Base-by-base conservation (phyloP, 148 eudicot genomes). In the Camellia granthamiana region DNA sequence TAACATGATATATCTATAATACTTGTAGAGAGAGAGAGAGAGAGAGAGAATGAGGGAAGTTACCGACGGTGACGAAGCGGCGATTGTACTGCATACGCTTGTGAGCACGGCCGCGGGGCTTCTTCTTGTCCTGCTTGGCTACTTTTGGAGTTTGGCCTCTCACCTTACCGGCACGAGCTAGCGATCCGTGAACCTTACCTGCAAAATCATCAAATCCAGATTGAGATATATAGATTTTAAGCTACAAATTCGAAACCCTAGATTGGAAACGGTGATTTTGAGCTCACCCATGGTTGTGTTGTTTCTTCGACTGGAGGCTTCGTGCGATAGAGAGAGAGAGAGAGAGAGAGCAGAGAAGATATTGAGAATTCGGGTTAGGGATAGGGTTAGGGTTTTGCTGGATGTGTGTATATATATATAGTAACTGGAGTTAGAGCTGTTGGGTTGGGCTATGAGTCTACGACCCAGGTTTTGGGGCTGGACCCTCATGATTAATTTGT, bases 111-210 rank as follows among this genome's bases (percentile, higher is more conserved):
- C 98, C 98, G 42, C 97, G 91, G 58, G 98, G 98, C 94, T 92
- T 94, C 94, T 94, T 94, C 92, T 94, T 94, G 86, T 94, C 98
- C 84, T 92, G 98, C 83, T 88, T 88, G 0, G 98, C 97, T 0
- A 94, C 97, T 81, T 94, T 94, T 0, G 97, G 98, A 2, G 98
- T 92, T 74, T 92, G 98, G 2, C 98, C 98, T 85, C 98, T 90
- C 78, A 94, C 98, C 87, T 94, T 92, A 19, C 98, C 98, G 10
- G 98, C 98, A 85, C 98, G 94, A 5, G 98, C 98, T 88, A 94
- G 84, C 0, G 98, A 92, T 86, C 98, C 98, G 87, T 92, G 97
- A 6, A 94, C 97, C 89, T 94, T 94, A 21, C 94, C 96, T 91
- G 89, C 73, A 81, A 23, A 19, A 68, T 41, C 15, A 59, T 7